Evolutionary conservation across 129 eudicot genomes (phyloP), one percentile per base, ranked within the genome.

Genomic region (Solidago caesia): DNA sequence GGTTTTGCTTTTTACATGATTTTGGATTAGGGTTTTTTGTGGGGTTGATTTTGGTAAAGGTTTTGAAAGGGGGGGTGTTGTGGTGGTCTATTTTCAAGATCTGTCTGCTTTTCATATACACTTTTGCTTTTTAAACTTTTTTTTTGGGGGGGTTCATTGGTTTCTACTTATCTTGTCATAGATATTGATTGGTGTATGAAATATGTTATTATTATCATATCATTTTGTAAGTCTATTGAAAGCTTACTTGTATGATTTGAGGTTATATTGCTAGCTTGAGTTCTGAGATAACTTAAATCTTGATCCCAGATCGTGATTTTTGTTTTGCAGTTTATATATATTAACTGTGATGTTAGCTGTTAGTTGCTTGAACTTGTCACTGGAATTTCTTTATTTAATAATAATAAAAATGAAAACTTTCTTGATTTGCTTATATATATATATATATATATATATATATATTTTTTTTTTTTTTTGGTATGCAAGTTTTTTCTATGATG

Each of bases 1-100:
- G 68, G 68, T 63, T 63, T 63, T 63, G 25, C 4, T 5, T 63
- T 63, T 63, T 13, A 39, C 5, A 29, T 63, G 15, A 21, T 39
- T 63, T 39, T 14, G 6, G 8, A 16, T 29, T 63, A 8, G 39
- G 25, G 44, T 42, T 77, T 75, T 86, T 78, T 79, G 85, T 84
- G 87, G 89, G 89, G 81, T 63, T 85, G 69, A 82, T 21, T 55
- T 79, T 84, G 75, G 84, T 85, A 79, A 85, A 85, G 96, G 74
- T 83, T 84, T 82, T 74, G 79, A 78, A 78, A 64, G 82, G 79
- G 77, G 72, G 72, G 66, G 85, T 75, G 87, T 85, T 41, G 8
- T 29, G 8, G 15, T 56, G 15, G 81, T 78, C 83, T 86, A 71
- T 77, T 76, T 76, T 84, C 86, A 76, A 86, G 96, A 86, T 88